Evolutionary conservation across 352 stramenopile genomes (phyloP), one percentile per base, ranked within the genome.

Genomic region (Phytophthora hybrid): DNA sequence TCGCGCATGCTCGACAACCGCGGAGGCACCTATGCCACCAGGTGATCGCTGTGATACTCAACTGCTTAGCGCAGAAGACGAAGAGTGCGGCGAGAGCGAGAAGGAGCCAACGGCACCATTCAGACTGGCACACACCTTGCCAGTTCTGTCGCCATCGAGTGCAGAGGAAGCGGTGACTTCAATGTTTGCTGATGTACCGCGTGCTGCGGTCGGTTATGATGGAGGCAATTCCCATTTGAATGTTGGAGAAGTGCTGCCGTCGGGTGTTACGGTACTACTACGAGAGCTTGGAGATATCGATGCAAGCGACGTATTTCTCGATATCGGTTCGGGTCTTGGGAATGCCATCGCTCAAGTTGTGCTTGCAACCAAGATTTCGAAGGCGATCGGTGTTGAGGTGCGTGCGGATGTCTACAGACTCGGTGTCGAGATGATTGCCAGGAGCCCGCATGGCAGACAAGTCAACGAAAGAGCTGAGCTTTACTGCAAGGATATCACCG

Each of bases 231-330:
- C 44, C 44, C 19, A 34, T 34, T 23, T 55, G 9, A 49, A 63
- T 63, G 14, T 44, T 26, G 37, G 39, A 52, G 39, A 63, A 46
- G 16, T 64, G 21, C 31, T 65, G 29, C 44, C 58, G 39, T 5
- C 21, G 4, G 41, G 16, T 19, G 31, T 47, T 8, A 41, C n/a
- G 5, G 29, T 21, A 16, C 13, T 65, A 13, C 19, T 57, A 19
- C 1, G 5, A 4, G 59, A 56, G 11, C 11, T 65, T 1, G 59
- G 44, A 4, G 26, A 57, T 21, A 34, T 65, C 8, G 46, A 65
- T n/a, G 11, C 6, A 0, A 52, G 46, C 8, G 59, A 65, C 11
- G 19, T 49, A 19, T 65, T 57, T 16, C 9, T 65, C 7, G 59
- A 58, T n/a, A 57, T 56, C 23, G 59, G 59, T 3, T 46, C 59